phyloP scores from a whole-genome alignment of 257 asterid species.

The Galeopsis tetrahit region DNA sequence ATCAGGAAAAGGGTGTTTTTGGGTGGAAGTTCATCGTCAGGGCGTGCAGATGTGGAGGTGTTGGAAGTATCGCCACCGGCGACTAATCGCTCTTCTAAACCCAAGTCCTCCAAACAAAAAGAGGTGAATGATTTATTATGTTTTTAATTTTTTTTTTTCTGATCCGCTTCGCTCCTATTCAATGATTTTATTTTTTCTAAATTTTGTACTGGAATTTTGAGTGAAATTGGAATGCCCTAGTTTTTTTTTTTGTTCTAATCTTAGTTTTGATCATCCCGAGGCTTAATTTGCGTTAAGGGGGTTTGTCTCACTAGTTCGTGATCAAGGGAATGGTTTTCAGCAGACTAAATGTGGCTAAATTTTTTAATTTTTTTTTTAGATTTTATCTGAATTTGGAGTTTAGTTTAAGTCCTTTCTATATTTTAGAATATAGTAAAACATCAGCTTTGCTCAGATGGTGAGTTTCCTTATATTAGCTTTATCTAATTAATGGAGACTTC shows the following conservation, averaged over 20 bases:
- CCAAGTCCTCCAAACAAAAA: slow-evolving; percentile 49
- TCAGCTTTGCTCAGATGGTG: neutral
- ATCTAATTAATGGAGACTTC: neutral
- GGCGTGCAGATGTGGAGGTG: slow-evolving; percentile 60
- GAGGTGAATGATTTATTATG: slow-evolving; percentile 47
- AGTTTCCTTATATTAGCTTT: neutral
- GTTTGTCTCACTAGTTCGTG: neutral
- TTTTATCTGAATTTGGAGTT: neutral
- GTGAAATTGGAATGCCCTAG: neutral
- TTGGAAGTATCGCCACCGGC: slow-evolving; percentile 58
- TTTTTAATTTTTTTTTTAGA: neutral
- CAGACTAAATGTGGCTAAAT: slow-evolving; percentile 1
- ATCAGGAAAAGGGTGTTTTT: slow-evolving; percentile 71
- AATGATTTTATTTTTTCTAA: neutral
- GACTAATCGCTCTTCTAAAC: slow-evolving; percentile 40
- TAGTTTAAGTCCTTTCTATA: slow-evolving; percentile 10
- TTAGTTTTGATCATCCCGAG: neutral
- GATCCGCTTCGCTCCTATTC: neutral
- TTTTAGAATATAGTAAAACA: slow-evolving; percentile 10
- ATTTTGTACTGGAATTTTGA: neutral
- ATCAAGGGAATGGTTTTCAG: slow-evolving; percentile 20
- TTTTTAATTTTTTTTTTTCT: neutral
- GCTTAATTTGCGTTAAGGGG: neutral
- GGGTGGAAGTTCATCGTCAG: slow-evolving; percentile 64
- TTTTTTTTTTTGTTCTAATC: neutral